These are phyloP conservation scores for Dryadomyces quercivorus DNA, from an alignment of 2,329 filamentous ascomycete species.

Conservation along the genomic window DNA sequence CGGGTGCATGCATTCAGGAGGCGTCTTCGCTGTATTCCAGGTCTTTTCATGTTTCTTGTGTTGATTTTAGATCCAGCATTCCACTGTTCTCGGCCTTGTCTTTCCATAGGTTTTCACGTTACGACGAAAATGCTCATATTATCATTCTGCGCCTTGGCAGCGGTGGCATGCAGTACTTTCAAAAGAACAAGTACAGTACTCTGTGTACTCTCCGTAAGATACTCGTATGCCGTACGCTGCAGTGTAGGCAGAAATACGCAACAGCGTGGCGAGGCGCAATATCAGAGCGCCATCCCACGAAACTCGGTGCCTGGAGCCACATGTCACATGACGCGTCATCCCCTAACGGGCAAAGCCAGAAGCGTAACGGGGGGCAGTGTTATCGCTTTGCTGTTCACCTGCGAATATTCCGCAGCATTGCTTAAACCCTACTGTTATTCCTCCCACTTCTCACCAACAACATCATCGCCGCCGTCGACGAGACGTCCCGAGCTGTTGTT, in stretches of 20 bases:
- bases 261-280: too few relatives aligned
- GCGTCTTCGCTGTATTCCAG: slow-evolving; percentile 1
- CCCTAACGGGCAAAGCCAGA: slow-evolving; percentile 1
- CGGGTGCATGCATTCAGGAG: slow-evolving; percentile 1
- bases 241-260: too few relatives aligned
- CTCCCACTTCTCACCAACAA: slow-evolving; percentile 1
- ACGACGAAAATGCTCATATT: too few relatives aligned
- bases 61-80: neutral
- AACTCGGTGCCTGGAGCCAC: neutral
- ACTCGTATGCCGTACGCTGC: too few relatives aligned
- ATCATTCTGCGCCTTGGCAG: too few relatives aligned
- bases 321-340: slow-evolving; percentile 10
- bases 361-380: neutral
- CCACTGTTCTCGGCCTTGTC: too few relatives aligned
- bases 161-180: too few relatives aligned
- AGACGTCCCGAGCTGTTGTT: neutral
- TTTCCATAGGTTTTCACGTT: too few relatives aligned
- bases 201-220: too few relatives aligned
- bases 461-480: neutral
- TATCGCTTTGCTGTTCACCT: slow-evolving; percentile 3
- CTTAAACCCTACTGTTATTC: neutral
- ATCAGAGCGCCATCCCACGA: too few relatives aligned
- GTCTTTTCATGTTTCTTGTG: neutral
- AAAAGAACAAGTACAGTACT: too few relatives aligned
- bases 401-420: slow-evolving; percentile 2